Percentiles rank a stretch among this genome's conserved stretches.
Conservation (phyloP, 1,139 yeast species). For the Pichia sp. region DNA sequence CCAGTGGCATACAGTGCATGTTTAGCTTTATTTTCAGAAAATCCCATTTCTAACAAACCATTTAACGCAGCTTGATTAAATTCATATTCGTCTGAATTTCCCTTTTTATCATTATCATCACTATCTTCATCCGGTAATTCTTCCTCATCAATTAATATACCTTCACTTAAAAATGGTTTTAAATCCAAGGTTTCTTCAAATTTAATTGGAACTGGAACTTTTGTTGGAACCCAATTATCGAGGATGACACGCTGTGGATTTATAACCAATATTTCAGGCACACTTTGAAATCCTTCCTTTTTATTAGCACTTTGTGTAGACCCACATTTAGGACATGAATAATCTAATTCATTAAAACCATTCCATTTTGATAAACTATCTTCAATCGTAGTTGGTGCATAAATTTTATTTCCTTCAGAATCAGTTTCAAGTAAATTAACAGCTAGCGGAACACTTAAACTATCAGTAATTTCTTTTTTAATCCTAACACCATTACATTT, state of each 20-base stretch:
- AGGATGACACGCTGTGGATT: conserved; percentile 76
- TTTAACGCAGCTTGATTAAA: conserved; percentile 54
- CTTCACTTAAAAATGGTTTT: conserved; percentile 30
- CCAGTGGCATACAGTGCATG: conserved; percentile 72
- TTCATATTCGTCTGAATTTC: conserved; percentile 32
- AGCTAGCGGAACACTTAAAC: conserved; percentile 55
- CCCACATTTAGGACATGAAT: conserved; percentile 59
- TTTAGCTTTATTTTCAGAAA: conserved; percentile 57
- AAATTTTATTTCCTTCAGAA: conserved; percentile 40
- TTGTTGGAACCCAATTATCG: conserved; percentile 86
- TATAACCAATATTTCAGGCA: conserved; percentile 64
- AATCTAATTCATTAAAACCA: conserved; percentile 55
- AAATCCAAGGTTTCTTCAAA: conserved; percentile 42
- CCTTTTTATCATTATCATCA: conserved; percentile 16
- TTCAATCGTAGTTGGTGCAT: conserved; percentile 44
- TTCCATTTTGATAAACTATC: conserved; percentile 46
- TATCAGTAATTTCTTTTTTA: conserved; percentile 56
- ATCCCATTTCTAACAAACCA: conserved; percentile 77
- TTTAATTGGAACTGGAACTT: conserved; percentile 64
- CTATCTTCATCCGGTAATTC: conserved; percentile 34
- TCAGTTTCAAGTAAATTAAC: conserved; percentile 36
- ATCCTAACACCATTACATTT: conserved; percentile 58
- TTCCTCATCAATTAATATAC: conserved; percentile 37
- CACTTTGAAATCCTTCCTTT: conserved; percentile 51
- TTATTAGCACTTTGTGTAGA: conserved; percentile 32